Percentiles rank a stretch among this genome's conserved stretches.
Conservation (phyloP, 345 rosid genomes). For the Eucalyptus cloeziana region DNA sequence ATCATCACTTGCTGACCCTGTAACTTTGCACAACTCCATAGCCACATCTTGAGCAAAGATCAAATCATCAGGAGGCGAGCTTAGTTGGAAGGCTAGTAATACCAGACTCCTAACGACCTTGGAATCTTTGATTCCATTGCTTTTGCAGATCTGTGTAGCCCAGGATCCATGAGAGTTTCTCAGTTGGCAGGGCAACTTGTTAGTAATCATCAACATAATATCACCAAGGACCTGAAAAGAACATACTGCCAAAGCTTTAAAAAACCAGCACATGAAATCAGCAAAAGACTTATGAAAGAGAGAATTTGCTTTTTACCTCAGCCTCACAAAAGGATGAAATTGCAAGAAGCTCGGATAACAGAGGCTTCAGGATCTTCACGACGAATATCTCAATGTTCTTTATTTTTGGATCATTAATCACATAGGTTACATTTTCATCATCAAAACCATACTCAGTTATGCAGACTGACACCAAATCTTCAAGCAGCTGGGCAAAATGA, state of each 20-base stretch:
- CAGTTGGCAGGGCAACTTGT: conserved; percentile 36
- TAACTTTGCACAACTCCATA: conserved; percentile 30
- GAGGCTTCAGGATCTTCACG: conserved; percentile 39
- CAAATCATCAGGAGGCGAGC: conserved; percentile 47
- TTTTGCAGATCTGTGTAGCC: conserved; percentile 49
- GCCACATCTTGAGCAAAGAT: conserved; percentile 33
- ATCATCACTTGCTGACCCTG: conserved; percentile 13
- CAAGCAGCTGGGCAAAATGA: conserved; percentile 32
- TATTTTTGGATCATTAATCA: conserved; percentile 31
- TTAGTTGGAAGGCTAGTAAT: conserved; percentile 37
- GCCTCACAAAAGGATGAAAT: conserved; percentile 26
- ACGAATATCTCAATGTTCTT: conserved; percentile 33
- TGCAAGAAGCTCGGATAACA: conserved; percentile 35
- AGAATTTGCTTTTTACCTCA: conserved; percentile 34
- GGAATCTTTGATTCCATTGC: conserved; percentile 20
- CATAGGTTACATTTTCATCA: conserved; percentile 21
- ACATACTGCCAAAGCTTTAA: neutral
- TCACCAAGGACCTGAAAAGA: conserved; percentile 52
- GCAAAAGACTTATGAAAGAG: neutral
- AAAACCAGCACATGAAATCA: neutral
- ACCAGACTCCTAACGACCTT: conserved; percentile 38
- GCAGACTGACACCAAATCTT: conserved; percentile 42
- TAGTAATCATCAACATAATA: conserved; percentile 29
- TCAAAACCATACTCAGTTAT: conserved; percentile 15
- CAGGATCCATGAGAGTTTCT: conserved; percentile 53